Evolutionary conservation across 2,329 filamentous ascomycete genomes (phyloP).

Genomic region (Chaetomium strumarium): DNA sequence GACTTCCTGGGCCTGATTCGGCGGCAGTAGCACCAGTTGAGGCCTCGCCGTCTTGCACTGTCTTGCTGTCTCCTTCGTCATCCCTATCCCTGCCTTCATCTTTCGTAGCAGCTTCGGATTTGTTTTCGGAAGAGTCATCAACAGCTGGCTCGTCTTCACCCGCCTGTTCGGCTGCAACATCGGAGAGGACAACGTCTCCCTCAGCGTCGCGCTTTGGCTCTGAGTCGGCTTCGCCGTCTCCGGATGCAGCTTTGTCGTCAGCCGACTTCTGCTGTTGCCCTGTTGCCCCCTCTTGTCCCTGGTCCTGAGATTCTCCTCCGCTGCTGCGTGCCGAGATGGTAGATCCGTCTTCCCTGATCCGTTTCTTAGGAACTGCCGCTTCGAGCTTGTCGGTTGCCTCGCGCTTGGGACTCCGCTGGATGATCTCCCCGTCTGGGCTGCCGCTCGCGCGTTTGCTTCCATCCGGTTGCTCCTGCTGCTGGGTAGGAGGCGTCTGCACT

Average conservation of each 20-base stretch:
- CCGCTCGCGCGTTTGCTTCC: conserved; percentile 18
- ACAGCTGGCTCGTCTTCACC: not conserved
- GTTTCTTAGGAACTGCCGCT: conserved; percentile 36
- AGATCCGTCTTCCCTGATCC: conserved; percentile 39
- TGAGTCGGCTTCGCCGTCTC: not conserved
- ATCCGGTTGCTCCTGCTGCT: conserved; percentile 25
- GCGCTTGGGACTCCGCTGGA: conserved; percentile 43
- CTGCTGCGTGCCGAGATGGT: not conserved
- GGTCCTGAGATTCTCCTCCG: conserved; percentile 6
- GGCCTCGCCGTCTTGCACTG: not conserved
- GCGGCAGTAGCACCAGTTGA: not conserved
- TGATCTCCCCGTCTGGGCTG: conserved; percentile 20
- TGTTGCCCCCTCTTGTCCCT: not conserved
- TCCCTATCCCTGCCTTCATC: not conserved
- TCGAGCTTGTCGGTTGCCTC: conserved; percentile 47
- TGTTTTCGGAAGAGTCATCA: not conserved
- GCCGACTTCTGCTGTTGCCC: not conserved
- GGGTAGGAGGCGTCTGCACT: conserved; percentile 18
- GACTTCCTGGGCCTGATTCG: not conserved
- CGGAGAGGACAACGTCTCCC: conserved; percentile 14
- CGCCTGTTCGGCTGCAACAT: not conserved
- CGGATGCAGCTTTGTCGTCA: not conserved
- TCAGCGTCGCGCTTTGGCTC: conserved; percentile 11
- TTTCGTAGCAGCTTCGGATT: not conserved
- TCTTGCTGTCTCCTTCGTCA: not conserved